These are phyloP conservation scores for Exserohilum turcica DNA, from an alignment of 2,329 filamentous ascomycete species.

Conservation along the genomic window DNA sequence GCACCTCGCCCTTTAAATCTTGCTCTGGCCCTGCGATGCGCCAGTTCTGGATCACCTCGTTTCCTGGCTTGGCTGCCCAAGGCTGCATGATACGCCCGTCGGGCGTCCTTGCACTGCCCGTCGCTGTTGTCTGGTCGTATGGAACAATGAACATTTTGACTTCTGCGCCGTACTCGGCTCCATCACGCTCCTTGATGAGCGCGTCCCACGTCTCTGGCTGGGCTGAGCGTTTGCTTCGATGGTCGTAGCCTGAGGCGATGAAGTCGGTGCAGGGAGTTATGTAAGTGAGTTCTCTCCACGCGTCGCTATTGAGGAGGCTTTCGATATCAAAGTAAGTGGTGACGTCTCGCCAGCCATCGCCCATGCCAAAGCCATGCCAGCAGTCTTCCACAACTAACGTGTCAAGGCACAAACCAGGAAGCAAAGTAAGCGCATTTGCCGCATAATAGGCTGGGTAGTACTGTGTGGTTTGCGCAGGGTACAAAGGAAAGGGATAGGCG, in stretches of 20 bases:
- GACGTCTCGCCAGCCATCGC: slow-evolving; percentile 42
- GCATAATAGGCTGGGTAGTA: slow-evolving; percentile 44
- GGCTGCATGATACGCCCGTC: slow-evolving; percentile 28
- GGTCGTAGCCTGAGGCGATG: slow-evolving; percentile 41
- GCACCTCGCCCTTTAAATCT: slow-evolving; percentile 40
- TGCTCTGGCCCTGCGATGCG: slow-evolving; percentile 37
- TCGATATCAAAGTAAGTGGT: slow-evolving; percentile 46
- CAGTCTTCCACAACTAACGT: slow-evolving; percentile 41
- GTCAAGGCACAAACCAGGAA: slow-evolving; percentile 42
- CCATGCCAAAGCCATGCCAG: slow-evolving; percentile 44
- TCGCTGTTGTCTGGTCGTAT: slow-evolving; percentile 17
- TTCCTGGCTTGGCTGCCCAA: slow-evolving; percentile 40
- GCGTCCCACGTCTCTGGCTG: slow-evolving; percentile 42
- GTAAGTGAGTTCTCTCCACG: slow-evolving; percentile 42
- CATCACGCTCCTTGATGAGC: slow-evolving; percentile 40
- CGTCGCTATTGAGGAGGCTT: slow-evolving; percentile 37
- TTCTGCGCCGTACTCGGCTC: slow-evolving; percentile 33
- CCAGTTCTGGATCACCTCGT: slow-evolving; percentile 37
- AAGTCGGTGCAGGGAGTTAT: slow-evolving; percentile 44
- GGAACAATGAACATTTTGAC: slow-evolving; percentile 44
- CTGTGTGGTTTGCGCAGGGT: slow-evolving; percentile 26
- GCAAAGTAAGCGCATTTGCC: slow-evolving; percentile 35
- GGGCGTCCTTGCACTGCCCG: slow-evolving; percentile 20
- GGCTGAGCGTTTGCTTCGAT: slow-evolving; percentile 30
- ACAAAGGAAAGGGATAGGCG: slow-evolving; percentile 43